Conservation (phyloP, 805 yeast species). For the Hanseniaspora thailandica region DNA sequence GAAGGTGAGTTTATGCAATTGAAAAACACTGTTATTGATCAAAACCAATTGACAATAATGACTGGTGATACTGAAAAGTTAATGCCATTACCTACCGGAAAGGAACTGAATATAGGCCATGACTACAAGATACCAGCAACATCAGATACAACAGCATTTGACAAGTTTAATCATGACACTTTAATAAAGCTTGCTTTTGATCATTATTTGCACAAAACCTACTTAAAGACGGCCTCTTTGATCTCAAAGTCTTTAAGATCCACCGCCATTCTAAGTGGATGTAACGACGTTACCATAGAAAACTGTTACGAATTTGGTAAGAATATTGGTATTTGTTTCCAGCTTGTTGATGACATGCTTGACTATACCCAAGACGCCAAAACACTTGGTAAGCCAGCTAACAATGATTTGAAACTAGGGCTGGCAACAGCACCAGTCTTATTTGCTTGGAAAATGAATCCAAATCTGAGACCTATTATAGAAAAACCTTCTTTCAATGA, state of each 20-base stretch:
- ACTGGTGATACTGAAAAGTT: conserved; percentile 18
- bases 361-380: conserved; percentile 84
- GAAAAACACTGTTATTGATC: conserved; percentile 73
- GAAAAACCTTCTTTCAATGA: conserved; percentile 66
- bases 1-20: conserved; percentile 99
- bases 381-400: conserved; percentile 86
- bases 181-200: conserved; percentile 85
- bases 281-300: conserved; percentile 62
- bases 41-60: conserved; percentile 30
- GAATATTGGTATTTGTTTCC: conserved; percentile 89
- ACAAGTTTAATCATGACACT: conserved; percentile 35
- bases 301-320: conserved; percentile 84
- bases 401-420: conserved; percentile 87
- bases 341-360: conserved; percentile 88
- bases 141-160: conserved; percentile 15
- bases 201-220: conserved; percentile 88
- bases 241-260: conserved; percentile 90
- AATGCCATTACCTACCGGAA: conserved; percentile 50
- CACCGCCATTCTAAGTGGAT: conserved; percentile 84
- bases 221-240: conserved; percentile 84
- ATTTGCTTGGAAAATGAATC: conserved; percentile 84
- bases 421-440: conserved; percentile 94
- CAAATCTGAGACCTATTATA: conserved; percentile 73
- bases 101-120: conserved; percentile 46
- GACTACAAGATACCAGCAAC: conserved; percentile 38